Percentiles rank a stretch among this genome's conserved stretches.
These are phyloP conservation scores for Tilletia setariae DNA, from an alignment of 1,284 basidiomycete species.

Conservation along the genomic window DNA sequence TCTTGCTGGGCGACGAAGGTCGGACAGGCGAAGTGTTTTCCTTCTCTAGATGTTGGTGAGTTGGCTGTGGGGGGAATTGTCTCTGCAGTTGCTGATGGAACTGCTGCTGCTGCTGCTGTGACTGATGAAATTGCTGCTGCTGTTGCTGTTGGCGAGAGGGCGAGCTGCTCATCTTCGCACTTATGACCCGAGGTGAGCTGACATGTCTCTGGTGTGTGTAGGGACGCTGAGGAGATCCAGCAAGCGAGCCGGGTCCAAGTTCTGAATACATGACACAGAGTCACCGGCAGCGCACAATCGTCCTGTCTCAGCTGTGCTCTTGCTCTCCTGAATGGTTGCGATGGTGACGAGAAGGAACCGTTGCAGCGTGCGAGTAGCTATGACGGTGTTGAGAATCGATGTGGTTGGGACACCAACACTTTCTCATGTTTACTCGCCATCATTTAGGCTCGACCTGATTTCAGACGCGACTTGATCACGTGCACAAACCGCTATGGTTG, in stretches of 20 bases:
- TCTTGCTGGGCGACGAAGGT: neutral
- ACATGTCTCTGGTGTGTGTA: neutral
- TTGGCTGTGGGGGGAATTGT: neutral
- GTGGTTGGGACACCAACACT: too few relatives aligned
- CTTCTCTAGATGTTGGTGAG: neutral
- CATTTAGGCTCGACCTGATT: too few relatives aligned
- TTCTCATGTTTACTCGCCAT: too few relatives aligned
- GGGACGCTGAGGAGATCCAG: neutral
- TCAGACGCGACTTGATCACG: too few relatives aligned
- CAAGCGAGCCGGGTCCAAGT: neutral
- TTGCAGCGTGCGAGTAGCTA: too few relatives aligned
- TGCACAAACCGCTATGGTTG: too few relatives aligned
- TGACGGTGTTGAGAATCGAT: too few relatives aligned
- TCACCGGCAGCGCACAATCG: too few relatives aligned
- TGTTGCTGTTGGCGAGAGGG: neutral
- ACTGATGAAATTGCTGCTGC: neutral
- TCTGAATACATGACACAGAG: neutral
- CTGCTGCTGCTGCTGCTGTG: slow-evolving; percentile 5
- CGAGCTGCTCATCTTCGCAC: neutral
- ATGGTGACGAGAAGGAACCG: too few relatives aligned
- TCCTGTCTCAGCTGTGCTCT: too few relatives aligned
- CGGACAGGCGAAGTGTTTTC: slow-evolving; percentile 3
- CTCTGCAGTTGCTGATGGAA: neutral
- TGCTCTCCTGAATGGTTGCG: too few relatives aligned
- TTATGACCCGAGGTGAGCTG: slow-evolving; percentile 2